These are phyloP conservation scores for Amaranthus hypochondriacus DNA, from an alignment of 148 eudicot genomes.

Conservation along the genomic window DNA sequence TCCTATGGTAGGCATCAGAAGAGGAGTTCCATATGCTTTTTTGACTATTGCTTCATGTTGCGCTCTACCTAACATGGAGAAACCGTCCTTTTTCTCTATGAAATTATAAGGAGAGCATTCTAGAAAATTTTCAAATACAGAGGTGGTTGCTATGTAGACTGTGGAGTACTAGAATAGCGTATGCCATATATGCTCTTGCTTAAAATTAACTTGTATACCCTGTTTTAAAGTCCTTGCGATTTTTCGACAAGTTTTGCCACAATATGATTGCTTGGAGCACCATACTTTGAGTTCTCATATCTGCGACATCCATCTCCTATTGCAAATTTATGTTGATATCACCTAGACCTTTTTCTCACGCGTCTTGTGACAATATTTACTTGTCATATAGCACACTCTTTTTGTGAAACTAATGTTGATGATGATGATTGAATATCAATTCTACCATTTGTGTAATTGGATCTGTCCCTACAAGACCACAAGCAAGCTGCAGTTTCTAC, in stretches of 20 bases:
- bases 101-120: not conserved
- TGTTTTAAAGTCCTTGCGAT: not conserved
- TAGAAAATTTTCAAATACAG: no score
- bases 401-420: not conserved
- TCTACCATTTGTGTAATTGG: no score
- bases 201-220: not conserved
- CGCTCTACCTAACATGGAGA: not conserved
- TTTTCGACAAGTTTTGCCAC: conserved; percentile 1
- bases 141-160: no score
- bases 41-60: not conserved
- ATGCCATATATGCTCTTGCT: conserved; percentile 7
- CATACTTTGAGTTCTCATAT: not conserved
- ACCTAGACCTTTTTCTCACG: not conserved
- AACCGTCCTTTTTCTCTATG: not conserved
- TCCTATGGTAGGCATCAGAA: not conserved
- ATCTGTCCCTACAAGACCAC: no score
- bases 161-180: not conserved
- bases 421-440: not conserved
- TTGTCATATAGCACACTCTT: not conserved
- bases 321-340: not conserved
- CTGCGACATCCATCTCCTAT: not conserved
- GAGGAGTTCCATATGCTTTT: not conserved
- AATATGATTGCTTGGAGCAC: not conserved
- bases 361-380: not conserved
- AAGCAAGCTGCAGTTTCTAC: no score